Percentiles rank a stretch among this genome's conserved stretches.
These are phyloP conservation scores for Ambrosia artemisiifolia DNA, from an alignment of 129 eudicot genomes.

Conservation along the genomic window DNA sequence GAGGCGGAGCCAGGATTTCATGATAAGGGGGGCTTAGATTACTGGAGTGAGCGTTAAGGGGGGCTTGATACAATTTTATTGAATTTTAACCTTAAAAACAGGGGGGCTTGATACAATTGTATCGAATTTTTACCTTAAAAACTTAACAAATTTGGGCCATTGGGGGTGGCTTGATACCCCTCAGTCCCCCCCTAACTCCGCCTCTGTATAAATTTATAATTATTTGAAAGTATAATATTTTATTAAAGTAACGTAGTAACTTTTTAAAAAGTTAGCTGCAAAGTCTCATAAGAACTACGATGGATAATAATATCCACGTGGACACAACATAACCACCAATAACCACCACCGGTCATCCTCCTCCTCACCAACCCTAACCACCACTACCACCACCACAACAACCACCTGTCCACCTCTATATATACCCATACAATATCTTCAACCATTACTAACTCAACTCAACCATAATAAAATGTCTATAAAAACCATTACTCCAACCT, in stretches of 20 bases:
- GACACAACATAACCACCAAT: conserved; percentile 25
- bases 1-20: too few species aligned
- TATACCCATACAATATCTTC: conserved; percentile 12
- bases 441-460: conserved; percentile 20
- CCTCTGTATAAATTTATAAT: background rate
- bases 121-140: too few species aligned
- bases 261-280: conserved; percentile 3
- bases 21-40: too few species aligned
- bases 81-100: too few species aligned
- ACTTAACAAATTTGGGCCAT: too few species aligned
- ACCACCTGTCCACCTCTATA: background rate
- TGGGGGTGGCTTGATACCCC: too few species aligned
- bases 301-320: conserved; percentile 37
- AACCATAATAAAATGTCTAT: conserved; percentile 35
- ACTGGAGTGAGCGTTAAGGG: too few species aligned
- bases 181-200: too few species aligned
- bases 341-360: conserved; percentile 15
- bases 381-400: conserved; percentile 22
- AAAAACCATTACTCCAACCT: conserved; percentile 16
- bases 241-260: background rate
- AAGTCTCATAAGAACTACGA: conserved; percentile 14
- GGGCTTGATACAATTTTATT: too few species aligned
- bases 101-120: too few species aligned
- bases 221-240: background rate
- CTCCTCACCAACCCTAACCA: conserved; percentile 18